Conservation (phyloP, 2,329 filamentous ascomycete species). For the Penicillium thymicola region DNA sequence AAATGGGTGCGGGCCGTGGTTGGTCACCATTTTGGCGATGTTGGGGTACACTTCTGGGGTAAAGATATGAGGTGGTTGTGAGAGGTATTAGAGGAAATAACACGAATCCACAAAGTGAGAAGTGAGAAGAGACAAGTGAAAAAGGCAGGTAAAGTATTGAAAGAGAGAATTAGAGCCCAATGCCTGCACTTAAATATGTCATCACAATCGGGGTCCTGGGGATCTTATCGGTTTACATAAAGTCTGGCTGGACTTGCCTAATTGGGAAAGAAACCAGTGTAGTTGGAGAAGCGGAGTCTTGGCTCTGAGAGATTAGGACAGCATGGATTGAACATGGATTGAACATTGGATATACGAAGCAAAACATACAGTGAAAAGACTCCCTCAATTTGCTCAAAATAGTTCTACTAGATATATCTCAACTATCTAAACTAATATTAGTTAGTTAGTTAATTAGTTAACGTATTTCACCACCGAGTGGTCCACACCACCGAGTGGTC, state of each 20-base stretch:
- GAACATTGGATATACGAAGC: not conserved
- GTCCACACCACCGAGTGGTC: too few relatives aligned
- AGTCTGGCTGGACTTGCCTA: constrained; percentile 29
- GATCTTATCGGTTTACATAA: constrained; percentile 18
- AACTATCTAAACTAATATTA: too few relatives aligned
- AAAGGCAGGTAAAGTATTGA: not conserved
- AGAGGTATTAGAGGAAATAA: not conserved
- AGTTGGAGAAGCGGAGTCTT: not conserved
- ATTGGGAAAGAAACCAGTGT: constrained; percentile 18
- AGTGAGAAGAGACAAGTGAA: not conserved
- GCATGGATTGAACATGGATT: not conserved
- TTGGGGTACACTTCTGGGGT: not conserved
- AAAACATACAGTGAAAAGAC: not conserved
- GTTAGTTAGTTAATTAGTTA: too few relatives aligned
- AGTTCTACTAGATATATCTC: not conserved
- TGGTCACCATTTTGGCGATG: constrained; percentile 18
- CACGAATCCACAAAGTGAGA: not conserved
- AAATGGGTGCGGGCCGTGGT: constrained; percentile 31
- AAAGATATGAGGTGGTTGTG: not conserved
- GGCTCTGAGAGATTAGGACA: not conserved
- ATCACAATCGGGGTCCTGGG: not conserved
- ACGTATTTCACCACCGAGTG: too few relatives aligned
- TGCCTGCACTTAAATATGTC: constrained; percentile 12
- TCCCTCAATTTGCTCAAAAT: too few relatives aligned
- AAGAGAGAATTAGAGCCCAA: not conserved